Percentiles rank a stretch among this genome's conserved stretches.
phyloP scores from a whole-genome alignment of 2,329 filamentous ascomycete species.

The Atkinsonella texensis region DNA sequence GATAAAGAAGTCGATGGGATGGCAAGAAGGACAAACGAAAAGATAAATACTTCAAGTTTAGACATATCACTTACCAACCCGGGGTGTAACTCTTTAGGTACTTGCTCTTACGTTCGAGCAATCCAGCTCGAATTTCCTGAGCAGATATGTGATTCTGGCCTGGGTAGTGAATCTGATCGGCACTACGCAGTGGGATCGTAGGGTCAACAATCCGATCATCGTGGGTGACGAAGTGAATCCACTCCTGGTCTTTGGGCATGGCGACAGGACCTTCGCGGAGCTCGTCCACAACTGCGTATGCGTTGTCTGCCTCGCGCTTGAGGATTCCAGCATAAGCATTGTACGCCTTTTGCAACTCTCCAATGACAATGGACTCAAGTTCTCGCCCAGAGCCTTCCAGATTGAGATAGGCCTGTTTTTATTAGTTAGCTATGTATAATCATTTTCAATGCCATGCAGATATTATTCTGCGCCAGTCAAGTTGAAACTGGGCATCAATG shows the following conservation, averaged over 20 bases:
- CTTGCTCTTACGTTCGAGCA: constrained; percentile 96
- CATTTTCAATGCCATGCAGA: neutral
- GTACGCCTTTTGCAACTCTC: constrained; percentile 96
- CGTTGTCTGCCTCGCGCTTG: constrained; percentile 78
- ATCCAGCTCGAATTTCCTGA: constrained; percentile 76
- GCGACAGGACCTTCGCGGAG: constrained; percentile 73
- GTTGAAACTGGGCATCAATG: neutral
- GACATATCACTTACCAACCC: constrained; percentile 57
- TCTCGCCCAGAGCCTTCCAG: constrained; percentile 89
- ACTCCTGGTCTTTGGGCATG: constrained; percentile 93
- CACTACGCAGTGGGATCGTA: constrained; percentile 59
- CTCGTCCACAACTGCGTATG: constrained; percentile 65
- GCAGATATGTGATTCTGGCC: constrained; percentile 75
- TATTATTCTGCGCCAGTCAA: neutral
- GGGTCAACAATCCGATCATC: constrained; percentile 85
- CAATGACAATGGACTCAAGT: constrained; percentile 89
- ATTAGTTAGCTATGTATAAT: neutral
- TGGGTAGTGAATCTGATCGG: constrained; percentile 81
- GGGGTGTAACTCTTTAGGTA: constrained; percentile 96
- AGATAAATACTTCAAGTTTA: neutral
- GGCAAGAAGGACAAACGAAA: neutral
- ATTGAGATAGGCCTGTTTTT: constrained; percentile 71
- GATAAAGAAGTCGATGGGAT: neutral
- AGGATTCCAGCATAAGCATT: constrained; percentile 86
- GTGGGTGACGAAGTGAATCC: constrained; percentile 67